These are phyloP conservation scores for Fusarium devonianum DNA, from an alignment of 2,329 filamentous ascomycete species.

Conservation along the genomic window DNA sequence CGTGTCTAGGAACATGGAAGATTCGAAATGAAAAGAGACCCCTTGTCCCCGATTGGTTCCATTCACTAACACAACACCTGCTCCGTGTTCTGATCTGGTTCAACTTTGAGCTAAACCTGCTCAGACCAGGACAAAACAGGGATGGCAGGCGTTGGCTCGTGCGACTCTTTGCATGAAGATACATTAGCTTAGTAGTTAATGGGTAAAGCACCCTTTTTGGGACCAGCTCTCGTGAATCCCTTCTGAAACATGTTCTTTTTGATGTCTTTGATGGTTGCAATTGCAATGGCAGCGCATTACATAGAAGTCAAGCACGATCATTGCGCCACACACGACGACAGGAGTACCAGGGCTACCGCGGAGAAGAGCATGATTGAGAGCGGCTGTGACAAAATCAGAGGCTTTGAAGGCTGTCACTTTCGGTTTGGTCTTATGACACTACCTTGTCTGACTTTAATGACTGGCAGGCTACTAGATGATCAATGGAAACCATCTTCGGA, in stretches of 20 bases:
- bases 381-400: too few species aligned
- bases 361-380: too few species aligned
- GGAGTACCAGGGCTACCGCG: too few species aligned
- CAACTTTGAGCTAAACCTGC: not conserved
- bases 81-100: not conserved
- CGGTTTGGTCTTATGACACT: too few species aligned
- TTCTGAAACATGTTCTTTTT: not conserved
- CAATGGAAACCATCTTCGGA: constrained; percentile 5
- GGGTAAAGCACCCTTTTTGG: not conserved
- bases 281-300: not conserved
- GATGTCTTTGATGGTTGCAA: not conserved
- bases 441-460: too few species aligned
- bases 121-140: not conserved
- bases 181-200: not conserved
- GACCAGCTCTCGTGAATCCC: not conserved
- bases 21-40: not conserved
- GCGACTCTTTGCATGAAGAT: not conserved
- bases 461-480: too few species aligned
- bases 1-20: not conserved
- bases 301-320: too few species aligned
- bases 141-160: not conserved
- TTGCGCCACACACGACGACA: too few species aligned
- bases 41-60: not conserved
- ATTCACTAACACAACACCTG: not conserved
- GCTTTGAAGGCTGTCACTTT: too few species aligned